A percentile compares a stretch with the other conserved stretches of the same genome.
Evolutionary conservation across 805 yeast genomes (phyloP).

Genomic region (Candida golubevii): DNA sequence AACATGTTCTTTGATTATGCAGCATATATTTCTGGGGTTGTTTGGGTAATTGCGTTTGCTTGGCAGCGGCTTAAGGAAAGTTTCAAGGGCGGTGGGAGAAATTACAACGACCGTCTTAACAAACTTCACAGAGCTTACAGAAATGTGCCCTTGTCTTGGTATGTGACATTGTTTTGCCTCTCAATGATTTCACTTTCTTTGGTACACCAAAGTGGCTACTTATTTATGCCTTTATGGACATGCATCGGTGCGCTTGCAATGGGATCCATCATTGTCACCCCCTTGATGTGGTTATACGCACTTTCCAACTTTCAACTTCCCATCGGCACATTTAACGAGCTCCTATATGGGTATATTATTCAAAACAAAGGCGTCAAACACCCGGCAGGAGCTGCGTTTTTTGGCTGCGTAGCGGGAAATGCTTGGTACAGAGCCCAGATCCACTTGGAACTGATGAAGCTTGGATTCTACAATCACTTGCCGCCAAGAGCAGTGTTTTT

Average conservation of each 20-base stretch:
- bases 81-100: slow-evolving; percentile 6
- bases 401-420: slow-evolving; percentile 51
- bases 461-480: slow-evolving; percentile 51
- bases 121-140: slow-evolving; percentile 34
- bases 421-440: slow-evolving; percentile 51
- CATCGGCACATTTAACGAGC: slow-evolving; percentile 49
- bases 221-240: slow-evolving; percentile 43
- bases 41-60: slow-evolving; percentile 42
- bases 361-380: slow-evolving; percentile 32
- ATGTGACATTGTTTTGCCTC: slow-evolving; percentile 27
- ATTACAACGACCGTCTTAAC: slow-evolving; percentile 41
- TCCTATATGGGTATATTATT: slow-evolving; percentile 44
- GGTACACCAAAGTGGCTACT: slow-evolving; percentile 16
- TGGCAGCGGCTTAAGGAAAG: slow-evolving; percentile 15
- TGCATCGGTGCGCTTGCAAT: slow-evolving; percentile 40
- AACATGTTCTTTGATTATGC: slow-evolving; percentile 52
- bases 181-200: slow-evolving; percentile 19
- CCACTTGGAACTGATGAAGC: slow-evolving; percentile 35
- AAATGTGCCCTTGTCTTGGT: slow-evolving; percentile 46
- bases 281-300: slow-evolving; percentile 48
- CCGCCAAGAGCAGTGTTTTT: slow-evolving; percentile 50
- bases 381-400: slow-evolving; percentile 47
- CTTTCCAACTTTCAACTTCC: slow-evolving; percentile 49
- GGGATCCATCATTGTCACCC: slow-evolving; percentile 45
- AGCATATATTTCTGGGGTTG: slow-evolving; percentile 45